Evolutionary conservation across 2,329 filamentous ascomycete genomes (phyloP).

Genomic region (Scytalidium sp.): DNA sequence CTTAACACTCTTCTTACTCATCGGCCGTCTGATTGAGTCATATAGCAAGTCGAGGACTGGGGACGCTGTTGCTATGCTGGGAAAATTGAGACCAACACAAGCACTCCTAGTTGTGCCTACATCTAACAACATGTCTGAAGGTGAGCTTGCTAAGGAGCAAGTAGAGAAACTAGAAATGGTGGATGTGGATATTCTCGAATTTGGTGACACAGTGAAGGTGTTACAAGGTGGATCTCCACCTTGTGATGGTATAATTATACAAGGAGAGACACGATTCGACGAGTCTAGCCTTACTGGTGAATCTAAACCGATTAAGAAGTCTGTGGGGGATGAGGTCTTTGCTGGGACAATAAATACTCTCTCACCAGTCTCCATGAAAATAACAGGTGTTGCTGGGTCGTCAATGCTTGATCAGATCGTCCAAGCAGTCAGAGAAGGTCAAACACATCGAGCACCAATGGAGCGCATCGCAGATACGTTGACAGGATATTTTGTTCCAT

Average conservation of each 20-base stretch:
- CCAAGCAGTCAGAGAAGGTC: constrained; percentile 71
- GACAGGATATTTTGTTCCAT: constrained; percentile 74
- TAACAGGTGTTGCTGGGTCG: constrained; percentile 62
- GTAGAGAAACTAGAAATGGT: constrained; percentile 14
- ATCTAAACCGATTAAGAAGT: constrained; percentile 64
- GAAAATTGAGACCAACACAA: constrained; percentile 73
- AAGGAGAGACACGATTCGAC: constrained; percentile 70
- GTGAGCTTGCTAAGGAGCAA: not conserved
- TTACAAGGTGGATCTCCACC: constrained; percentile 80
- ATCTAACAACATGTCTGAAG: not conserved
- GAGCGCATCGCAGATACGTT: constrained; percentile 71
- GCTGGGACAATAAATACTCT: constrained; percentile 74
- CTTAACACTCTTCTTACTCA: constrained; percentile 80
- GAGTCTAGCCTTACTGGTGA: constrained; percentile 88
- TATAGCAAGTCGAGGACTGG: constrained; percentile 91
- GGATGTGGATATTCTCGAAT: constrained; percentile 60
- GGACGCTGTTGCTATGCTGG: constrained; percentile 77
- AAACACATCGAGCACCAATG: constrained; percentile 71
- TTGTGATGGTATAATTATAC: constrained; percentile 69
- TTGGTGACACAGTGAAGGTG: constrained; percentile 71
- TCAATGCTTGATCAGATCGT: constrained; percentile 83
- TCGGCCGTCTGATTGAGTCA: constrained; percentile 73
- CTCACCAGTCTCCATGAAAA: constrained; percentile 55
- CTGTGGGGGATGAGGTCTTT: constrained; percentile 60
- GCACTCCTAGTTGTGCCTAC: constrained; percentile 63